Evolutionary conservation across 108 stramenopile genomes (phyloP).

Genomic region (Nitzschia inconspicua): DNA sequence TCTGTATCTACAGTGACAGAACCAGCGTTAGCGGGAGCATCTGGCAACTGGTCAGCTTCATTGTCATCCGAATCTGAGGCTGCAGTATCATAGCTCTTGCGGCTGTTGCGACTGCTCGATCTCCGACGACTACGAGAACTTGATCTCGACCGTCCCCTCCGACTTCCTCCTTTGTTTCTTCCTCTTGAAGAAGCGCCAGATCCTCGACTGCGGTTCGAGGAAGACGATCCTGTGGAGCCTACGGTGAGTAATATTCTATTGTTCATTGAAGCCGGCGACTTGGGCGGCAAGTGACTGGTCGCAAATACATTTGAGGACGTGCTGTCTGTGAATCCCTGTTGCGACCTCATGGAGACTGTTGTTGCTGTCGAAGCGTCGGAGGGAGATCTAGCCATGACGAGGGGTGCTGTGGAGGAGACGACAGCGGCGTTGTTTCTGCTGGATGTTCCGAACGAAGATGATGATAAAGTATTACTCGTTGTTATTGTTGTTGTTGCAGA

Average conservation of each 20-base stretch:
- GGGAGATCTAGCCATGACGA: too few relatives aligned
- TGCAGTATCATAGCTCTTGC: neutral
- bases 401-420: too few relatives aligned
- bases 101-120: neutral
- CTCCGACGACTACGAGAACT: neutral
- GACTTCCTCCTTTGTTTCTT: neutral
- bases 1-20: slow-evolving; percentile 7
- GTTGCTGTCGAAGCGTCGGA: too few relatives aligned
- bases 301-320: too few relatives aligned
- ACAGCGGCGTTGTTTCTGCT: too few relatives aligned
- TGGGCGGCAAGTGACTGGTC: slow-evolving; percentile 6
- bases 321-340: too few relatives aligned
- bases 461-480: too few relatives aligned
- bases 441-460: too few relatives aligned
- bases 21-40: neutral
- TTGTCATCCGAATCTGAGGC: slow-evolving; percentile 4
- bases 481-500: too few relatives aligned
- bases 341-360: too few relatives aligned
- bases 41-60: neutral
- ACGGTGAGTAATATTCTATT: slow-evolving; percentile 2
- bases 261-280: slow-evolving; percentile 17
- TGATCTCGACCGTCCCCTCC: neutral
- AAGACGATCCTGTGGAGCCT: neutral
- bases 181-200: slow-evolving; percentile 8
- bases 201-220: neutral